Base-by-base conservation (phyloP, 1,139 yeast genomes). In the Yueomyces sp. region DNA sequence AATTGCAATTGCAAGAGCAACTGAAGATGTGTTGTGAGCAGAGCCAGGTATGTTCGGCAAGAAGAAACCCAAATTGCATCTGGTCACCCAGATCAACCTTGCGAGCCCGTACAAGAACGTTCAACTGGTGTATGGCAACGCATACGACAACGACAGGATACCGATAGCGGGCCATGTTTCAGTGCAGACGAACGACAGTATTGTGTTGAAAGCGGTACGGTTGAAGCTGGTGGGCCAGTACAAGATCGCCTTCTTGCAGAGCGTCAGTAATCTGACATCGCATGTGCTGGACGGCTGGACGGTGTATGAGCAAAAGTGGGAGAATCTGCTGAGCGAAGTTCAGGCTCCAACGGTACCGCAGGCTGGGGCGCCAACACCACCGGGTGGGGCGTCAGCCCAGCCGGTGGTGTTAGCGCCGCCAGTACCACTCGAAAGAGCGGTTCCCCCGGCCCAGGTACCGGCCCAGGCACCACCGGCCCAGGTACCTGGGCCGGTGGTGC, bases 271-370 rank as follows among this genome's bases (percentile, higher is more conserved):
- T 4, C 5, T 33, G n/a, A 33, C 19, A 11, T 11, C 19, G 5
- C 5, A 11, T 9, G n/a, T 33, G n/a, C n/a, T 9, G 4, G 35
- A 33, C n/a, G 35, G n/a, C 5, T 33, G 35, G 35, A 11, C 5
- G 5, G 67, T 76, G 1, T 64, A 80, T 45, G 71, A 71, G 40
- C 75, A 72, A 28, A 66, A 63, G 12, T 81, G 89, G 89, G 69
- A 70, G 40, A 80, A 81, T 50, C 59, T 81, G 28, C 61, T 81
- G 38, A 64, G 69, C 3, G 56, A 62, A 36, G 58, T 72, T 1
- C 63, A 68, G 4, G 86, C 85, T 0, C 50, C 50, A 2, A 57
- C 76, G 2, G 51, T 53, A 29, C 31, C 31, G 9, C 31, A 29
- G 9, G 19, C 19, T 19, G 19, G 19, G 19, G 19, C 19, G 19